Conservation (phyloP, 805 yeast species). For the Hermanozyma aechmeae region DNA sequence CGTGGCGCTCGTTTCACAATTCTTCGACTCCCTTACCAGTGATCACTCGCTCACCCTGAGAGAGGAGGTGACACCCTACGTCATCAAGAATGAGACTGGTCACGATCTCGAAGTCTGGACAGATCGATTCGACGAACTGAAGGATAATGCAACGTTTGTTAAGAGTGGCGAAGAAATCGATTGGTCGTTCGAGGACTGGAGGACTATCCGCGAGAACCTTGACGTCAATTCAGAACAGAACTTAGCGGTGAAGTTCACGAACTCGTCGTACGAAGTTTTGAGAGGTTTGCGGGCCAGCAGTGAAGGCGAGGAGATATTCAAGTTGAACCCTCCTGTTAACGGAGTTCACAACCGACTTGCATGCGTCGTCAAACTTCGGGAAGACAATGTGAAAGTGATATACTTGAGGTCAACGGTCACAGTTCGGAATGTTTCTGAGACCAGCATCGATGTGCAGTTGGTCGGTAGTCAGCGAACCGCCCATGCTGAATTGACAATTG, state of each 20-base stretch:
- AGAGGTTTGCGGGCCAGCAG: slow-evolving; percentile 56
- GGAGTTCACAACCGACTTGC: slow-evolving; percentile 67
- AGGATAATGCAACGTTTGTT: slow-evolving; percentile 22
- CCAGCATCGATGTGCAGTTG: slow-evolving; percentile 45
- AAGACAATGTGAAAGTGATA: slow-evolving; percentile 72
- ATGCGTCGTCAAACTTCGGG: slow-evolving; percentile 60
- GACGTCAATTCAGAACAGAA: slow-evolving; percentile 51
- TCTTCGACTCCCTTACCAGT: slow-evolving; percentile 47
- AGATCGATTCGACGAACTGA: slow-evolving; percentile 27
- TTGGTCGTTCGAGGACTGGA: slow-evolving; percentile 97
- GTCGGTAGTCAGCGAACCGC: too few species aligned
- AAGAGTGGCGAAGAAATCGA: slow-evolving; percentile 44
- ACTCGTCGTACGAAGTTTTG: slow-evolving; percentile 45
- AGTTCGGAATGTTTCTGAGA: slow-evolving; percentile 50
- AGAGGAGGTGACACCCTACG: slow-evolving; percentile 76
- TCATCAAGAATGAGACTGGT: slow-evolving; percentile 79
- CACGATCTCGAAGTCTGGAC: slow-evolving; percentile 74
- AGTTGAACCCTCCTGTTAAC: slow-evolving; percentile 50
- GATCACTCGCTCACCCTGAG: slow-evolving; percentile 51
- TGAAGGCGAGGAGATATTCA: slow-evolving; percentile 76
- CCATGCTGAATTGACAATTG: slow-evolving; percentile 34
- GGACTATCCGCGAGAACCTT: slow-evolving; percentile 69
- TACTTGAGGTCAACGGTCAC: slow-evolving; percentile 69
- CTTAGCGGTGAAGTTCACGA: slow-evolving; percentile 54
- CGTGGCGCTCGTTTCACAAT: slow-evolving; percentile 65